A percentile compares a stretch with the other conserved stretches of the same genome.
Evolutionary conservation across 768 basidiomycete species (phyloP).

Genomic region (Leccinum disarticulatum): DNA sequence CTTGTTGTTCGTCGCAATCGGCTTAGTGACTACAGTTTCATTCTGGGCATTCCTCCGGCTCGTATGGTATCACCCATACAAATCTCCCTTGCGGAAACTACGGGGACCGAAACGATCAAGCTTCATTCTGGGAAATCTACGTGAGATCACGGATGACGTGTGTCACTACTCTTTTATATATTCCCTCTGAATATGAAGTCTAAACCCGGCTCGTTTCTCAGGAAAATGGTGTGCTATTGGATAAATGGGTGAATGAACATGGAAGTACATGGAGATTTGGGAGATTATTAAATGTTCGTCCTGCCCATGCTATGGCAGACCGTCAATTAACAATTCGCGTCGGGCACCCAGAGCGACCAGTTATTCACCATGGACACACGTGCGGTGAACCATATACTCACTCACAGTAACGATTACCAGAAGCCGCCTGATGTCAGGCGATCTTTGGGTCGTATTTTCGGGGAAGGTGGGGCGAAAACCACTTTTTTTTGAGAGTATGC

Average conservation of each 20-base stretch:
- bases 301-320: background rate
- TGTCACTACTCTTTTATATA: conserved; percentile 3
- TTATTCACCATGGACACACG: conserved; percentile 61
- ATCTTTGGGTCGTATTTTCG: conserved; percentile 42
- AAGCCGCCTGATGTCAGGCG: conserved; percentile 48
- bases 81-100: conserved; percentile 46
- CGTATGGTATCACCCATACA: conserved; percentile 32
- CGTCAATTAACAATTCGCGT: background rate
- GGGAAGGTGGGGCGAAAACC: conserved; percentile 28
- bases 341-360: conserved; percentile 30
- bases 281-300: conserved; percentile 44
- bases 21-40: conserved; percentile 27
- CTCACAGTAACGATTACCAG: conserved; percentile 53
- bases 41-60: conserved; percentile 32
- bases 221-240: conserved; percentile 35
- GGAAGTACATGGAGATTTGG: conserved; percentile 47
- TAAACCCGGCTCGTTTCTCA: background rate
- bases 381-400: conserved; percentile 64
- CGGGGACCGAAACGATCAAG: conserved; percentile 50
- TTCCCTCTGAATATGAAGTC: background rate
- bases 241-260: conserved; percentile 48
- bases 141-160: conserved; percentile 44
- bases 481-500: background rate
- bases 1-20: conserved; percentile 1
- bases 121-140: conserved; percentile 49